Base-by-base conservation (phyloP, 768 basidiomycete genomes). In the Mycena haematopus region DNA sequence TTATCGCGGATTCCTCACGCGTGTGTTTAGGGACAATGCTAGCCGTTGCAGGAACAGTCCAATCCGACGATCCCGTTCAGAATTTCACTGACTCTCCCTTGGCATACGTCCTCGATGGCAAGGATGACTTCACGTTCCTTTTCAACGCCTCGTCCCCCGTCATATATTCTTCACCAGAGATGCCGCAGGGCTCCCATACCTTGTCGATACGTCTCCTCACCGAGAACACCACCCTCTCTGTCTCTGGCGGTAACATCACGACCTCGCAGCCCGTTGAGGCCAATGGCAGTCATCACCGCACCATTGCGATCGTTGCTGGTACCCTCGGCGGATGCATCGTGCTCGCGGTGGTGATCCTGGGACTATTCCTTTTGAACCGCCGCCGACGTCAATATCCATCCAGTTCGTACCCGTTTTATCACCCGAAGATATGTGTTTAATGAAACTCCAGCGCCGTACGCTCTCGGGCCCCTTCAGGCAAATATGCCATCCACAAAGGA, bases 401-500 rank as follows among this genome's bases (percentile, higher is more conserved):
- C 25, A 36, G 67, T 68, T 10, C 56, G 59, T 64, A 9, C 15
- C 33, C 36, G 1, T 51, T 9, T 13, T 22, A 42, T 52, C 11
- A 22, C 17, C 27, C 14, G 1, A 51, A 9, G 9, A 27, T 19
- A 6, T 33, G 3, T 6, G 13, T 13, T 33, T 49, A 42, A 46
- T 31, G 13, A 47, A 22, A 52, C 25, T 56, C 17, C 50, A 71
- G 65, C 63, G 47, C 58, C 52, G 21, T 63, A 73, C 55, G 62
- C 65, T 21, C 69, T 68, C 54, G 70, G 73, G 9, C 71, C 73
- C 6, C 63, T 75, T 6, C 70, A 70, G 62, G 72, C 65, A 22
- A 68, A 62, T 19, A 63, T 73, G 47, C 72, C 73, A 2, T 65
- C 61, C 13, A 68, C 72, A 31, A 76, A 74, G 53, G 72, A 74